Conservation (phyloP, 2,329 filamentous ascomycete species). For the Graphilbum fragrans region DNA sequence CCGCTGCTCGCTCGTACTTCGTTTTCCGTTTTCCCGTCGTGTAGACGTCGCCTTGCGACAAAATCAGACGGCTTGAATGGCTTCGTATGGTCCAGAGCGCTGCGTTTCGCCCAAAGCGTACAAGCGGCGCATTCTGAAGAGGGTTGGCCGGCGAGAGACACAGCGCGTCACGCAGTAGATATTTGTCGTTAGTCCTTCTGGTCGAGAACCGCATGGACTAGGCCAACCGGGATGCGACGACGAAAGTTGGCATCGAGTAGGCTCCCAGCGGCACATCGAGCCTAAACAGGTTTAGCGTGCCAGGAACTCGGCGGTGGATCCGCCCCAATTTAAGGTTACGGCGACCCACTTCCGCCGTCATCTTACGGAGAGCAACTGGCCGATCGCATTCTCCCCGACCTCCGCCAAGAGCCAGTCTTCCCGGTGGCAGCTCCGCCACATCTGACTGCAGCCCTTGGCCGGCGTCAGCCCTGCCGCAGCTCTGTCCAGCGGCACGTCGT, state of each 20-base stretch:
- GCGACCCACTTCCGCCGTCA: too few species aligned
- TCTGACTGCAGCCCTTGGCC: too few species aligned
- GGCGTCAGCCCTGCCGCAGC: too few species aligned
- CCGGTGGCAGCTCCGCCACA: too few species aligned
- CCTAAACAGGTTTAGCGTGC: constrained; percentile 1
- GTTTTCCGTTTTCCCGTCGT: background rate
- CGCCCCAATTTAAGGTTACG: too few species aligned
- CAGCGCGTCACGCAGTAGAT: background rate
- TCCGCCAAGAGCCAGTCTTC: too few species aligned
- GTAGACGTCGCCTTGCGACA: background rate
- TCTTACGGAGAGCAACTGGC: too few species aligned
- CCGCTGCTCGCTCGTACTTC: background rate
- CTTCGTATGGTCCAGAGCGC: background rate
- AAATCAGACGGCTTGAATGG: too few species aligned
- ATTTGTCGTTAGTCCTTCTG: background rate
- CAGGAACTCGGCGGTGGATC: too few species aligned
- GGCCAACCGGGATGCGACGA: background rate
- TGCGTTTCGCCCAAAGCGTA: background rate
- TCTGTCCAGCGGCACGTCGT: too few species aligned
- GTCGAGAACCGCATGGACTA: background rate
- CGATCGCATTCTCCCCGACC: too few species aligned
- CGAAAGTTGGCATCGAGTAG: background rate
- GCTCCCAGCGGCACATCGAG: background rate
- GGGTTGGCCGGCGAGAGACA: background rate
- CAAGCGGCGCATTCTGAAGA: background rate